phyloP scores from a whole-genome alignment of 164 flowering plant species.

The Dillenia suffruticosa region DNA sequence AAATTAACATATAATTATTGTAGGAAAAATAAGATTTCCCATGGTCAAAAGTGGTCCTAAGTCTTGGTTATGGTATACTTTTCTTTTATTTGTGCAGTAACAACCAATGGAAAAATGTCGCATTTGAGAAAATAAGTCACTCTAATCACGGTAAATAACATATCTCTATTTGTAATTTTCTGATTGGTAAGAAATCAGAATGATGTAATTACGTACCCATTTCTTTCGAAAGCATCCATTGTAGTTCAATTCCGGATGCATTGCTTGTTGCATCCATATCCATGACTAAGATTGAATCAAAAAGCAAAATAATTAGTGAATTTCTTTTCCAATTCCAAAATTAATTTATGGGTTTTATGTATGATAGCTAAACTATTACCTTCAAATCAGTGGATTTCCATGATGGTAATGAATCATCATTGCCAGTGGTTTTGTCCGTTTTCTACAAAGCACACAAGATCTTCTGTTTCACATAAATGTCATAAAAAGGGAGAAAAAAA shows the following conservation, averaged over 20 bases:
- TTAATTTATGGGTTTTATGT: not conserved
- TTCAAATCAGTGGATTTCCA: slow-evolving; percentile 87
- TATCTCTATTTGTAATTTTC: too few species aligned
- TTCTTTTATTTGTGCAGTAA: too few species aligned
- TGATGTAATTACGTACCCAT: slow-evolving; percentile 43
- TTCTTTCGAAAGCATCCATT: slow-evolving; percentile 56
- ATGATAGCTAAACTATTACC: slow-evolving; percentile 31
- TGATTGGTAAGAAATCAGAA: not conserved
- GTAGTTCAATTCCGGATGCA: slow-evolving; percentile 94
- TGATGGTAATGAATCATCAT: slow-evolving; percentile 55
- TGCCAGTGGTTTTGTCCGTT: slow-evolving; percentile 36
- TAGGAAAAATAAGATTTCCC: too few species aligned
- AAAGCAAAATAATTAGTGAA: not conserved
- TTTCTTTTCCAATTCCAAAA: not conserved
- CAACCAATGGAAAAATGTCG: too few species aligned
- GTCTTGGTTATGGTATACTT: too few species aligned
- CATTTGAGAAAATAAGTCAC: too few species aligned
- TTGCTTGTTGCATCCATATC: slow-evolving; percentile 98
- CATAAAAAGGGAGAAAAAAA: not conserved
- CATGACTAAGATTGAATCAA: slow-evolving; percentile 54
- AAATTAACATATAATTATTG: too few species aligned
- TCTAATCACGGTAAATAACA: too few species aligned
- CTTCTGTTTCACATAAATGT: too few species aligned
- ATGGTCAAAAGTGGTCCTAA: too few species aligned
- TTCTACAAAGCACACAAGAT: slow-evolving; percentile 22